Evolutionary conservation across 108 stramenopile genomes (phyloP).

Genomic region (Aurantiochytrium sp.): DNA sequence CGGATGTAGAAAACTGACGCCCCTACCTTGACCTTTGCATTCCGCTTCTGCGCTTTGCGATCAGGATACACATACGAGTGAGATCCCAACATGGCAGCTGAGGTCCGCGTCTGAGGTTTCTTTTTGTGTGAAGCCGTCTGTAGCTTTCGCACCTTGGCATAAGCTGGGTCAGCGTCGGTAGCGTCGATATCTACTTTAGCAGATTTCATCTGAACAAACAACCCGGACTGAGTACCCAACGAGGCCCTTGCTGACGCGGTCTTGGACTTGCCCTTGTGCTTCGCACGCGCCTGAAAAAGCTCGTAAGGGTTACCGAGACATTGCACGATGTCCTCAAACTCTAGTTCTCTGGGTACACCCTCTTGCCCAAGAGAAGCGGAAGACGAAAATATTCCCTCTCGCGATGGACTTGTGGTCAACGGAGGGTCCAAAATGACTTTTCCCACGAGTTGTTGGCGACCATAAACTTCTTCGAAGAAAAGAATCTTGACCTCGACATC

Average conservation of each 20-base stretch:
- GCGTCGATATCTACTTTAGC: not conserved
- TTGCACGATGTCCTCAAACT: too few relatives aligned
- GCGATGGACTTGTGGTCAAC: not conserved
- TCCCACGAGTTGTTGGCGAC: not conserved
- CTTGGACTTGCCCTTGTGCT: too few relatives aligned
- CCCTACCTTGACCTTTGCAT: not conserved
- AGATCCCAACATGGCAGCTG: too few relatives aligned
- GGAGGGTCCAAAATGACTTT: not conserved
- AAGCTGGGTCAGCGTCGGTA: not conserved
- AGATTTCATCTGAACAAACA: not conserved
- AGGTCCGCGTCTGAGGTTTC: not conserved
- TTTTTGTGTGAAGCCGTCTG: not conserved
- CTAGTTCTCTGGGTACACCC: too few relatives aligned
- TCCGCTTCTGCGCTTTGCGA: not conserved
- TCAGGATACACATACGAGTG: too few relatives aligned
- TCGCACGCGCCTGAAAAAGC: too few relatives aligned
- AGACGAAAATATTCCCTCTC: not conserved
- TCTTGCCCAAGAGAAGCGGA: too few relatives aligned
- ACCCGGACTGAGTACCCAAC: not conserved
- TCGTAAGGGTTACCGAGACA: too few relatives aligned
- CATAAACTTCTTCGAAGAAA: not conserved
- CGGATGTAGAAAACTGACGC: not conserved
- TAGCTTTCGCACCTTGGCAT: not conserved
- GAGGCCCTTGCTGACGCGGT: too few relatives aligned
- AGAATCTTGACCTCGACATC: not conserved